These are phyloP conservation scores for Aphanomyces invadans DNA, from an alignment of 352 stramenopile genomes.

Conservation along the genomic window DNA sequence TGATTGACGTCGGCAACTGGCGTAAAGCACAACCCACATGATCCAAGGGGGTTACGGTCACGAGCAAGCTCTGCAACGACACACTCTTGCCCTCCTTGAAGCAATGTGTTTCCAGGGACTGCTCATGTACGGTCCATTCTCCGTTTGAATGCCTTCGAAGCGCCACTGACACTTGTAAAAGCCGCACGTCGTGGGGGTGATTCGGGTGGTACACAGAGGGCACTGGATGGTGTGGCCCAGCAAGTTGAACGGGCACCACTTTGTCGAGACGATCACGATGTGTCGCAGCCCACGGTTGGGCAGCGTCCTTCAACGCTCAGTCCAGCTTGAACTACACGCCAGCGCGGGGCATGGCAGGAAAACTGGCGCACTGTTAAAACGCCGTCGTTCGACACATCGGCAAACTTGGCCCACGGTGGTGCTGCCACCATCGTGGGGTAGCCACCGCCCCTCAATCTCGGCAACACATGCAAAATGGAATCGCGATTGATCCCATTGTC, in stretches of 20 bases:
- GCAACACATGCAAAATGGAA: not conserved
- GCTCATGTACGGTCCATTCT: constrained; percentile 19
- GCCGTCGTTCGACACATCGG: not conserved
- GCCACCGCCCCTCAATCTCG: not conserved
- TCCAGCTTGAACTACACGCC: not conserved
- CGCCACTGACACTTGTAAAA: constrained; percentile 21
- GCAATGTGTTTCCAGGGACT: constrained; percentile 2
- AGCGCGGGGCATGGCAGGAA: not conserved
- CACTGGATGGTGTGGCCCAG: not conserved
- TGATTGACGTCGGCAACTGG: not conserved
- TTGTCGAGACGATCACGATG: constrained; percentile 1
- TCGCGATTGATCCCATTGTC: not conserved
- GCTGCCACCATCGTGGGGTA: too few species aligned
- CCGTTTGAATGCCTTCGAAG: constrained; percentile 17
- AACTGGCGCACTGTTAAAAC: not conserved
- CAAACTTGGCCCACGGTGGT: not conserved
- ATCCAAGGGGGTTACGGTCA: not conserved
- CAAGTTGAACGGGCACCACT: constrained; percentile 14
- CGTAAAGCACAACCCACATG: not conserved
- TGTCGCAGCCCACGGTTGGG: not conserved
- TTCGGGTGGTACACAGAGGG: not conserved
- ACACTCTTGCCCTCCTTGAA: not conserved
- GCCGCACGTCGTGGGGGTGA: constrained; percentile 11
- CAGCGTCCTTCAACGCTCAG: constrained; percentile 24
- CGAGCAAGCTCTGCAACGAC: not conserved